Conservation (phyloP, 2,329 filamentous ascomycete species). For the Aspergillus phoenicis region DNA sequence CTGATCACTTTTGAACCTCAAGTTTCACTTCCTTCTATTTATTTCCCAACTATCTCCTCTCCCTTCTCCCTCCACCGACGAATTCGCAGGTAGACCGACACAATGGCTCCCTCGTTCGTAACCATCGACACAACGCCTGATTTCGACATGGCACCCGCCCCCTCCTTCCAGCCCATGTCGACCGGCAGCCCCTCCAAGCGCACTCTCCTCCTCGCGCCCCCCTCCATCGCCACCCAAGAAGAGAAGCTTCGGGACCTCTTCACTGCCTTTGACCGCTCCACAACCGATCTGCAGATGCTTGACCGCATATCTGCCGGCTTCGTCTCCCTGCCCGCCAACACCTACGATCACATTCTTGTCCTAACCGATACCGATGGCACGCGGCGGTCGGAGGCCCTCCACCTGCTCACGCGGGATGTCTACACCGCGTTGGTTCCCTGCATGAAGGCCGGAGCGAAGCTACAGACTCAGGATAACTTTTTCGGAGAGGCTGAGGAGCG, state of each 20-base stretch:
- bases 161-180: slow-evolving; percentile 29
- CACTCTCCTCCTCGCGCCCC: slow-evolving; percentile 85
- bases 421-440: slow-evolving; percentile 70
- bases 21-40: neutral
- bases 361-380: slow-evolving; percentile 76
- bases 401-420: slow-evolving; percentile 67
- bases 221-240: slow-evolving; percentile 83
- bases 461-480: slow-evolving; percentile 25
- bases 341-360: slow-evolving; percentile 83
- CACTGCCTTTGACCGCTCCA: slow-evolving; percentile 69
- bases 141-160: slow-evolving; percentile 44
- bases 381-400: slow-evolving; percentile 62
- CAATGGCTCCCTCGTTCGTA: slow-evolving; percentile 20
- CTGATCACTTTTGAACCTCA: neutral
- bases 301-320: slow-evolving; percentile 84
- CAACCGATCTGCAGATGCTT: slow-evolving; percentile 94
- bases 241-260: slow-evolving; percentile 73
- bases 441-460: slow-evolving; percentile 25
- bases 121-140: slow-evolving; percentile 61
- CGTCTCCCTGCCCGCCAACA: slow-evolving; percentile 71
- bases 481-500: slow-evolving; percentile 18
- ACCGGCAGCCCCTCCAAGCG: slow-evolving; percentile 43
- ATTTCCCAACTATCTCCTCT: neutral
- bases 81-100: slow-evolving; percentile 4
- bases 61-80: neutral